phyloP scores from a whole-genome alignment of 441 rosid genomes.

The Caryocar brasiliense region DNA sequence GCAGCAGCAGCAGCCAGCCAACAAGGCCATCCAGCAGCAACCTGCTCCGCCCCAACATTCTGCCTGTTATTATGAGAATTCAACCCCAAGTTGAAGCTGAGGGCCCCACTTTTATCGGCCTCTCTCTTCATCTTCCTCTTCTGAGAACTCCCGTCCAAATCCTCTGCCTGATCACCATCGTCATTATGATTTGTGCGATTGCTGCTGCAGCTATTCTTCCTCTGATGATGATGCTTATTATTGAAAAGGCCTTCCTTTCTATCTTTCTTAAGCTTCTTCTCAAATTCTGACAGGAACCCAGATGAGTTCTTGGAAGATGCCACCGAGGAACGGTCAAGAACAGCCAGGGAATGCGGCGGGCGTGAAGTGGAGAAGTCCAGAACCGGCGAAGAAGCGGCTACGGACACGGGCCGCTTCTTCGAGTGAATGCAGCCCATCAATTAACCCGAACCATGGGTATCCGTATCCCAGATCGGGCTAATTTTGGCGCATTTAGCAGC shows the following conservation, averaged over 20 bases:
- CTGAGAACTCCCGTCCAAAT: slow-evolving; percentile 3
- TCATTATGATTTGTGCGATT: background rate
- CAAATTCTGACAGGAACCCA: slow-evolving; percentile 21
- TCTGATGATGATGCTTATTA: too few relatives aligned
- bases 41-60: slow-evolving; percentile 50
- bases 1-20: slow-evolving; percentile 71
- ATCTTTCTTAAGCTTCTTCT: slow-evolving; percentile 12
- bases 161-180: background rate
- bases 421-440: slow-evolving; percentile 82
- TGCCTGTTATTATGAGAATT: slow-evolving; percentile 36
- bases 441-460: slow-evolving; percentile 29
- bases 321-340: slow-evolving; percentile 1
- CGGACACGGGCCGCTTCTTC: slow-evolving; percentile 31
- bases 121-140: slow-evolving; percentile 28
- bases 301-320: slow-evolving; percentile 27
- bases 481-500: too few relatives aligned
- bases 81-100: slow-evolving; percentile 41
- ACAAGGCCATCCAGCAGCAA: slow-evolving; percentile 86
- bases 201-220: background rate
- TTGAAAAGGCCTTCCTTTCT: too few relatives aligned
- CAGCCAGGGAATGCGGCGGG: slow-evolving; percentile 9
- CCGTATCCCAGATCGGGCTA: slow-evolving; percentile 41
- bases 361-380: slow-evolving; percentile 3
- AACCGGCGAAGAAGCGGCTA: slow-evolving; percentile 33
- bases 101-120: slow-evolving; percentile 20